Base-by-base conservation (phyloP, 495 filamentous ascomycete genomes). In the Aspergillus biplanus region DNA sequence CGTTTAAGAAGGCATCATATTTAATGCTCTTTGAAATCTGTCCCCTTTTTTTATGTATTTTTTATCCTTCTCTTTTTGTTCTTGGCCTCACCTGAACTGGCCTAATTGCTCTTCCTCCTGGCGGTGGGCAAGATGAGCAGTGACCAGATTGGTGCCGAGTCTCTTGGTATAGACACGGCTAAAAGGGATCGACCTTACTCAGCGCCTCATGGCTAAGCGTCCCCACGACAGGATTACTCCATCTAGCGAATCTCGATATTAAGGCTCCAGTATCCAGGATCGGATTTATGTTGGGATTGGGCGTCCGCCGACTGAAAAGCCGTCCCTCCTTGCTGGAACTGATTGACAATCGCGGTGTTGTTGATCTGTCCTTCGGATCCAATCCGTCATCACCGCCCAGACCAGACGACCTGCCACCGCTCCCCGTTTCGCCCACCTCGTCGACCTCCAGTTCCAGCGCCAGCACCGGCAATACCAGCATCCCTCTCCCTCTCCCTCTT, bases 281-380 rank as follows among this genome's bases (percentile, higher is more conserved):
- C 71, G 77, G 68, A 21, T 31, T 50, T 27, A 87, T 87, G 84
- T 81, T 88, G 75, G 86, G 86, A 69, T 74, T 88, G 65, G 78
- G 78, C 35, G 71, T 78, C 52, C 88, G 84, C 71, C 85, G 83
- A 70, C 75, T 93, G 66, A 87, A 80, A 83, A 79, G 83, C 75
- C 88, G 89, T 70, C 86, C 87, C 57, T 93, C 90, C 53, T 78
- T 92, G 67, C 82, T 91, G 73, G 88, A 92, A 57, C 80, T 93
- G 66, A 82, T 93, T 68, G 78, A 79, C 68, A 76, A 80, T 68
- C 74, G 71, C 58, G 71, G 71, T 16, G 69, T 72, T 69, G 73
- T 68, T 63, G 75, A 75, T 65, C 27, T 37, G 58, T 37, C 57
- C 62, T 58, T 65, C 65, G 69, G 53, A 63, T 70, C 67, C 71